Evolutionary conservation across 1,284 basidiomycete genomes (phyloP), one percentile per base, ranked within the genome.

Genomic region (Moesziomyces sp.): DNA sequence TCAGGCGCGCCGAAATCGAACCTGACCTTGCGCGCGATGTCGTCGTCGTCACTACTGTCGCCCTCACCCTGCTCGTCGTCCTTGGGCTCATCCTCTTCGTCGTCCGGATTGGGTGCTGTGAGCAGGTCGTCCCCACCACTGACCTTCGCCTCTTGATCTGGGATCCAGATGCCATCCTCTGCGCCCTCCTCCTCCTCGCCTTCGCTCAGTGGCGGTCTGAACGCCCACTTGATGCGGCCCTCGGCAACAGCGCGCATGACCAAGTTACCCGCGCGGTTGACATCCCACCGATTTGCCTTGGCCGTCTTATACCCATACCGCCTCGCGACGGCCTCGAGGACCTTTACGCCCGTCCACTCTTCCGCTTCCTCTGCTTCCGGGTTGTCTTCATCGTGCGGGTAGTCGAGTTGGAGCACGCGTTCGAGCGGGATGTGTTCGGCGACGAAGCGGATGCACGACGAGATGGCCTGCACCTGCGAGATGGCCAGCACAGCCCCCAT

Each of bases 401-500:
- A 59, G 16, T 78, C 79, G 47, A 96, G 87, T 2, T 85, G 85
- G 58, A 91, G 87, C 21, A 93, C 88, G 10, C 85, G 84, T 85
- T 97, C 94, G 43, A 97, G 86, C 0, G 93, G 93, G 21, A 96
- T 86, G 47, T 91, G 87, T 55, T 88, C 86, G 13, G 89, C 88
- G 10, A 89, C 89, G 76, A 89, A 90, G 77, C 91, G 86, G 35
- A 92, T 88, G 78, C 91, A 93, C 21, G 90, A 87, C 0, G 92
- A 89, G 19, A 94, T 86, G 0, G 92, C 92, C 34, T 92, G 91
- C 58, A 95, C 90, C 75, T 91, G 91, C 21, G 70, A 71, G 66
- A 97, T 95, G 13, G 93, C 93, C n/a, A 96, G 87, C 74, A 94
- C 90, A 8, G 91, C 91, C 24, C 87, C 88, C 56, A 93, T 87